These are phyloP conservation scores for Globisporangium iwayamae DNA, from an alignment of 352 stramenopile species.

Conservation along the genomic window DNA sequence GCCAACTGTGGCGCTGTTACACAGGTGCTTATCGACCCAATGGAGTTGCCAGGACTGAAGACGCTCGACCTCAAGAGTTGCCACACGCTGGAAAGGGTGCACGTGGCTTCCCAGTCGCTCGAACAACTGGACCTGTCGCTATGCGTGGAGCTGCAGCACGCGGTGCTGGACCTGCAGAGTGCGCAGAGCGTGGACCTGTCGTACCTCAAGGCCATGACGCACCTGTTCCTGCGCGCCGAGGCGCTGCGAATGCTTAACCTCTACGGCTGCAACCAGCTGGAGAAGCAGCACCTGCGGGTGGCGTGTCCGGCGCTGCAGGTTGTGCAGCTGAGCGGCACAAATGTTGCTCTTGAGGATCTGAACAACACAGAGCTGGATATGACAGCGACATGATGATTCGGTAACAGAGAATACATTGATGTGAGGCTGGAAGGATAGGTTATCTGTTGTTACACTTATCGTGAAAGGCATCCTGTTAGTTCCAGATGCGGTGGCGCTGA, in stretches of 20 bases:
- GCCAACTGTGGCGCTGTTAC: conserved; percentile 50
- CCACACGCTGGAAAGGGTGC: conserved; percentile 46
- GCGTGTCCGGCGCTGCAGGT: conserved; percentile 38
- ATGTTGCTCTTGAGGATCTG: conserved; percentile 37
- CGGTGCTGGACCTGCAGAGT: conserved; percentile 41
- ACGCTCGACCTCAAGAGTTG: conserved; percentile 42
- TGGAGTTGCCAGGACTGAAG: conserved; percentile 44
- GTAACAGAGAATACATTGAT: not conserved
- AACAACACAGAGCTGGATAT: conserved; percentile 15
- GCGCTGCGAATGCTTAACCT: conserved; percentile 42
- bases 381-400: not conserved
- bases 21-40: conserved; percentile 50
- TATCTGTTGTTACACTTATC: not conserved
- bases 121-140: conserved; percentile 35
- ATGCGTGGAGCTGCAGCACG: conserved; percentile 39
- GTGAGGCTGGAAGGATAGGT: not conserved
- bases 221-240: conserved; percentile 47
- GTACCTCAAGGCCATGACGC: conserved; percentile 54
- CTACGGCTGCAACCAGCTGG: conserved; percentile 38
- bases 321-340: conserved; percentile 42
- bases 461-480: conserved; percentile 13
- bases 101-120: conserved; percentile 49
- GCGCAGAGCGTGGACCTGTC: conserved; percentile 46
- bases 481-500: conserved; percentile 39
- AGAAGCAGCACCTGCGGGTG: conserved; percentile 28